A percentile compares a stretch with the other conserved stretches of the same genome.
Evolutionary conservation across 2,329 filamentous ascomycete species (phyloP).

Genomic region (Arachnomyces sp.): DNA sequence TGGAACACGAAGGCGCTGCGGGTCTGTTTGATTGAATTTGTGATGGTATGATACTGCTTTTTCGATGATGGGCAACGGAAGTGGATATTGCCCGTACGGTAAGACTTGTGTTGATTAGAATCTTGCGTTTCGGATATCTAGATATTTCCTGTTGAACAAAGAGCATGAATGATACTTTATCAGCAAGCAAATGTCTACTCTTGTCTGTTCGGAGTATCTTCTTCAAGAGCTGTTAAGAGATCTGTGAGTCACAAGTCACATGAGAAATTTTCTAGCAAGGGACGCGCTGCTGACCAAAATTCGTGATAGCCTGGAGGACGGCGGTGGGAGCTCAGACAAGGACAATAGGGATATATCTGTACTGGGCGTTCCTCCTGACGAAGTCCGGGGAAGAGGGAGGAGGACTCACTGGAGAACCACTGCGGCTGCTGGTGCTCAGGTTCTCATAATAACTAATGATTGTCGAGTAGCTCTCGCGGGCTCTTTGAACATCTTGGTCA

Average conservation of each 20-base stretch:
- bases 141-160: too few relatives aligned
- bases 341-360: neutral
- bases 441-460: conserved; percentile 2
- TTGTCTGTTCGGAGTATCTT: conserved; percentile 2
- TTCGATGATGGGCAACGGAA: conserved; percentile 5
- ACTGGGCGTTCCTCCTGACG: neutral
- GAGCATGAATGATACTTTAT: too few relatives aligned
- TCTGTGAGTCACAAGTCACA: conserved; percentile 3
- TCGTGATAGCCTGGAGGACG: too few relatives aligned
- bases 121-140: conserved; percentile 3
- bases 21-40: conserved; percentile 5
- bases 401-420: neutral
- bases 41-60: conserved; percentile 4
- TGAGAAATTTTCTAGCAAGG: too few relatives aligned
- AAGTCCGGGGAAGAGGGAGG: too few relatives aligned
- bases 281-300: too few relatives aligned
- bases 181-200: conserved; percentile 4
- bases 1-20: conserved; percentile 2
- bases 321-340: neutral
- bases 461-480: conserved; percentile 1
- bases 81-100: conserved; percentile 2
- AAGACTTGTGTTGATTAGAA: conserved; percentile 3
- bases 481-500: neutral
- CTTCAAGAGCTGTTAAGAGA: conserved; percentile 1
- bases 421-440: neutral